phyloP scores from a whole-genome alignment of 2,329 filamentous ascomycete species.

The Grosmannia serpens region DNA sequence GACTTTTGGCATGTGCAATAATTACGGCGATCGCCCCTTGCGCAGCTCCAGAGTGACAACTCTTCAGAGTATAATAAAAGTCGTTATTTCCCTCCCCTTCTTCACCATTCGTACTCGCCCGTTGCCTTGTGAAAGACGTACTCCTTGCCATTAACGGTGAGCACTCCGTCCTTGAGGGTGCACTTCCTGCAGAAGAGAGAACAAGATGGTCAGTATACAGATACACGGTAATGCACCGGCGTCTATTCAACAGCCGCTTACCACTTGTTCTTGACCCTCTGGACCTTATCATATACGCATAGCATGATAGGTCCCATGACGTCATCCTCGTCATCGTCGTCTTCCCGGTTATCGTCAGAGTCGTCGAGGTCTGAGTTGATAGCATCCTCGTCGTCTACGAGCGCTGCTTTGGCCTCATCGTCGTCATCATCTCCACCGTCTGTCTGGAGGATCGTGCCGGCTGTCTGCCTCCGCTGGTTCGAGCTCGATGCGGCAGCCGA shows the following conservation, averaged over 20 bases:
- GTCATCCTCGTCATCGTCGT: slow-evolving; percentile 81
- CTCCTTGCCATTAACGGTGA: slow-evolving; percentile 88
- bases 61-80: neutral
- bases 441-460: slow-evolving; percentile 26
- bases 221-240: neutral
- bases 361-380: slow-evolving; percentile 99
- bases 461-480: neutral
- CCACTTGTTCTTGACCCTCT: slow-evolving; percentile 98
- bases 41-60: neutral
- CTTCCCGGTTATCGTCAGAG: slow-evolving; percentile 71
- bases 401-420: slow-evolving; percentile 49
- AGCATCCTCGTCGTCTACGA: slow-evolving; percentile 71
- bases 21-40: neutral
- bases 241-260: slow-evolving; percentile 23
- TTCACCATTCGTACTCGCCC: slow-evolving; percentile 94
- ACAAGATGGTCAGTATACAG: neutral
- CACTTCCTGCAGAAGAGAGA: slow-evolving; percentile 62
- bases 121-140: slow-evolving; percentile 97
- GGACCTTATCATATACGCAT: slow-evolving; percentile 98
- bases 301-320: slow-evolving; percentile 84
- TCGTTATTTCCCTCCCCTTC: neutral
- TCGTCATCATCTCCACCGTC: slow-evolving; percentile 53
- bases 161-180: slow-evolving; percentile 88
- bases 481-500: slow-evolving; percentile 9
- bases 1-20: neutral